Conservation (phyloP, 306 rosid genomes). For the Herpetospermum pedunculosum region DNA sequence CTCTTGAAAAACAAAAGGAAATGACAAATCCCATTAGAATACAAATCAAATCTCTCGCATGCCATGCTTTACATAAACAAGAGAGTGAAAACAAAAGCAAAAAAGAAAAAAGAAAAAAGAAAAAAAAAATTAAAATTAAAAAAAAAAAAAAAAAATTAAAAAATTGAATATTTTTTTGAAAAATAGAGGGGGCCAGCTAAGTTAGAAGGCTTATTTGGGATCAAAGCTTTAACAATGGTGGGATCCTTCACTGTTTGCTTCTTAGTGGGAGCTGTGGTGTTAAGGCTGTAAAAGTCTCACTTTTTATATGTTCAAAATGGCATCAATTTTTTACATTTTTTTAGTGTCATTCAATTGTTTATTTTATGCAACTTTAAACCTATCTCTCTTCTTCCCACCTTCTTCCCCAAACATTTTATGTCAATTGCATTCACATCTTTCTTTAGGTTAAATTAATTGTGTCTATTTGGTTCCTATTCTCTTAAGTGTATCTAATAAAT, state of each 20-base stretch:
- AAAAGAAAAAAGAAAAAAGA: background rate
- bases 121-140: background rate
- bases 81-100: background rate
- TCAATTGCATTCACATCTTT: too few species aligned
- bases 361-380: too few species aligned
- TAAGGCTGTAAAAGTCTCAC: slow-evolving; percentile 7
- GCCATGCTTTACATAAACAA: background rate
- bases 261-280: slow-evolving; percentile 5
- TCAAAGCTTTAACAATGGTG: background rate
- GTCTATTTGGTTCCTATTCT: too few species aligned
- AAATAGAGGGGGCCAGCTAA: slow-evolving; percentile 4
- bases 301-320: background rate
- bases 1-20: background rate
- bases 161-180: background rate
- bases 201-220: background rate
- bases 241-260: slow-evolving; percentile 6
- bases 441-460: too few species aligned
- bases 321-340: background rate
- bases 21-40: background rate
- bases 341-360: too few species aligned
- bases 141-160: background rate
- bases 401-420: too few species aligned
- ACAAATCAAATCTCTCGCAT: slow-evolving; percentile 8
- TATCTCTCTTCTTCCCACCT: too few species aligned
- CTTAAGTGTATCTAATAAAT: too few species aligned